phyloP scores from a whole-genome alignment of 352 stramenopile genomes.

The Globisporangium canariense region DNA sequence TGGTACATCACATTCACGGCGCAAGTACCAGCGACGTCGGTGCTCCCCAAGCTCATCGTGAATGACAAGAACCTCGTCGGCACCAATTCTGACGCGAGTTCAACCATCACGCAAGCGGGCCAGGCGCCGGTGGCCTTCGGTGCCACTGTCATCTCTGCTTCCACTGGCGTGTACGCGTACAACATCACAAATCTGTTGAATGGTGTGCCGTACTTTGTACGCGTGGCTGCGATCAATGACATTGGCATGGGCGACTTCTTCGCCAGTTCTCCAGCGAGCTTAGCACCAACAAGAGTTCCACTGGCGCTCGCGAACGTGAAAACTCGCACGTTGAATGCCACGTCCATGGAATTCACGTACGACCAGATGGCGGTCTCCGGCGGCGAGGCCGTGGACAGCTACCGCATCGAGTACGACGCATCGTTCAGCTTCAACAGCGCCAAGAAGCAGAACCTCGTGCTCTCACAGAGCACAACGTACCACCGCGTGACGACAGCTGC shows the following conservation, averaged over 20 bases:
- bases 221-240: conserved; percentile 83
- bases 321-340: conserved; percentile 29
- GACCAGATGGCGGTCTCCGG: conserved; percentile 60
- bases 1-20: conserved; percentile 90
- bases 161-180: conserved; percentile 26
- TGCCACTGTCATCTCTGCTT: conserved; percentile 24
- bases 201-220: conserved; percentile 68
- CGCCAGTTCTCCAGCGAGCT: conserved; percentile 19
- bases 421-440: conserved; percentile 29
- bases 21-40: conserved; percentile 37
- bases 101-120: conserved; percentile 24
- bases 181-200: conserved; percentile 57
- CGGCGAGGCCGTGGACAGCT: conserved; percentile 49
- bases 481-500: conserved; percentile 68
- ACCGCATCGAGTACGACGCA: conserved; percentile 51
- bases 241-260: conserved; percentile 81
- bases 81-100: conserved; percentile 26
- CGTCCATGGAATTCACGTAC: conserved; percentile 48
- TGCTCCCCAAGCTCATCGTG: conserved; percentile 40
- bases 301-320: conserved; percentile 44
- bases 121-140: conserved; percentile 37
- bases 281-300: conserved; percentile 52
- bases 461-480: conserved; percentile 38
- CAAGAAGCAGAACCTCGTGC: conserved; percentile 14
- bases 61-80: conserved; percentile 51